Conservation (phyloP, 495 filamentous ascomycete genomes). For the Penicillium odoratum region DNA sequence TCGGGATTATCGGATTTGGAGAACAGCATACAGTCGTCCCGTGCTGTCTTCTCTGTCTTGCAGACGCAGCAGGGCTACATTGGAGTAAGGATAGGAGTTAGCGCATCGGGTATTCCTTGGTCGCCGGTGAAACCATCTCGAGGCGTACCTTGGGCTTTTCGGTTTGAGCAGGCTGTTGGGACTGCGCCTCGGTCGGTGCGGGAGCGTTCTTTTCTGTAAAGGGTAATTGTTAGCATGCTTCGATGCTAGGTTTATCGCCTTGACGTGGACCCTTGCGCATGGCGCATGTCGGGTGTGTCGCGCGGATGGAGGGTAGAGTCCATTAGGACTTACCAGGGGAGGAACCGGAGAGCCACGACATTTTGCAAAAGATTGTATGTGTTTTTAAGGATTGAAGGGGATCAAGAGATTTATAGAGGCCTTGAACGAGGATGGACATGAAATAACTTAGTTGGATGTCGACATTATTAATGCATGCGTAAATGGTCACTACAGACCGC, state of each 20-base stretch:
- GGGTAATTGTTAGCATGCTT: slow-evolving; percentile 6
- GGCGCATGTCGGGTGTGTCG: slow-evolving; percentile 8
- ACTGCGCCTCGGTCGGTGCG: slow-evolving; percentile 25
- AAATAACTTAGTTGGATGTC: slow-evolving; percentile 11
- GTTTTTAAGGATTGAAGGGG: background rate
- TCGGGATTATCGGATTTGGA: slow-evolving; percentile 71
- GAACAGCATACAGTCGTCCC: slow-evolving; percentile 99
- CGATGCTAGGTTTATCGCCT: background rate
- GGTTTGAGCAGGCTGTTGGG: slow-evolving; percentile 33
- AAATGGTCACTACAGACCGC: slow-evolving; percentile 18
- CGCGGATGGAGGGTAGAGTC: background rate
- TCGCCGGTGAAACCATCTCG: background rate
- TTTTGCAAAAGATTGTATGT: slow-evolving; percentile 16
- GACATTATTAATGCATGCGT: slow-evolving; percentile 35
- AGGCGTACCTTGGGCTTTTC: slow-evolving; percentile 57
- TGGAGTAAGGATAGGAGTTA: background rate
- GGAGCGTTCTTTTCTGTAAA: slow-evolving; percentile 26
- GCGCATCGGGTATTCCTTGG: slow-evolving; percentile 2
- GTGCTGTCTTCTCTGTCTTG: slow-evolving; percentile 86
- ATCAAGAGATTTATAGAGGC: background rate
- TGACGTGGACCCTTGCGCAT: slow-evolving; percentile 14
- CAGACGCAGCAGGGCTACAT: slow-evolving; percentile 92
- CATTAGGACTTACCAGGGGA: slow-evolving; percentile 35
- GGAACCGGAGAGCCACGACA: slow-evolving; percentile 46
- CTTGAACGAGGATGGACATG: slow-evolving; percentile 5